Evolutionary conservation across 345 rosid species (phyloP).

Genomic region (Alliaria petiolata): DNA sequence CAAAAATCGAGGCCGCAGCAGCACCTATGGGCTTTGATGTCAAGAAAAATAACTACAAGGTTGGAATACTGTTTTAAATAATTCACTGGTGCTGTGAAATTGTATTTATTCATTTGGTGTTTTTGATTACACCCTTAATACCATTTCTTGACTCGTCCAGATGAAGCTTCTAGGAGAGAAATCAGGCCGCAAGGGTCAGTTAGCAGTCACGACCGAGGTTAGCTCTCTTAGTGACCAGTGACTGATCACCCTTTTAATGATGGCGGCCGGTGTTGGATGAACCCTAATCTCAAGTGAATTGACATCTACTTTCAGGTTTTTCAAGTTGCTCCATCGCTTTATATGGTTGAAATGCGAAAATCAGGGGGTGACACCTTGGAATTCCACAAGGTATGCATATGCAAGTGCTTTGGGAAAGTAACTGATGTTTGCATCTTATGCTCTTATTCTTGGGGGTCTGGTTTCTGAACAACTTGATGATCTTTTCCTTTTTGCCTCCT

Average conservation of each 20-base stretch:
- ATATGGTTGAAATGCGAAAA: conserved; percentile 92
- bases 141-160: conserved; percentile 34
- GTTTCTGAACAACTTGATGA: not conserved
- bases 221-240: conserved; percentile 12
- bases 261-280: not conserved
- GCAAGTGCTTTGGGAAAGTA: too few relatives aligned
- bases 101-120: not conserved
- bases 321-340: conserved; percentile 97
- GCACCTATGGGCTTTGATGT: conserved; percentile 89
- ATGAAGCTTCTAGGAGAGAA: conserved; percentile 90
- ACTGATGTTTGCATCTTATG: too few relatives aligned
- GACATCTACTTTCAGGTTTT: conserved; percentile 59
- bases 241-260: not conserved
- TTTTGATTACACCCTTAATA: not conserved
- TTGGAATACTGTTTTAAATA: conserved; percentile 14
- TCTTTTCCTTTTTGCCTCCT: not conserved
- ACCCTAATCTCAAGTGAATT: not conserved
- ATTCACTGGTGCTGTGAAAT: not conserved
- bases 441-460: not conserved
- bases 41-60: conserved; percentile 93
- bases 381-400: conserved; percentile 91
- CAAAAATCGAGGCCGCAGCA: conserved; percentile 88
- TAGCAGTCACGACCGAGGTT: conserved; percentile 93
- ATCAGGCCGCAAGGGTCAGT: conserved; percentile 96
- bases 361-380: conserved; percentile 97